Conservation (phyloP, 2,329 filamentous ascomycete genomes). For the Trematosphaeria pertusa region DNA sequence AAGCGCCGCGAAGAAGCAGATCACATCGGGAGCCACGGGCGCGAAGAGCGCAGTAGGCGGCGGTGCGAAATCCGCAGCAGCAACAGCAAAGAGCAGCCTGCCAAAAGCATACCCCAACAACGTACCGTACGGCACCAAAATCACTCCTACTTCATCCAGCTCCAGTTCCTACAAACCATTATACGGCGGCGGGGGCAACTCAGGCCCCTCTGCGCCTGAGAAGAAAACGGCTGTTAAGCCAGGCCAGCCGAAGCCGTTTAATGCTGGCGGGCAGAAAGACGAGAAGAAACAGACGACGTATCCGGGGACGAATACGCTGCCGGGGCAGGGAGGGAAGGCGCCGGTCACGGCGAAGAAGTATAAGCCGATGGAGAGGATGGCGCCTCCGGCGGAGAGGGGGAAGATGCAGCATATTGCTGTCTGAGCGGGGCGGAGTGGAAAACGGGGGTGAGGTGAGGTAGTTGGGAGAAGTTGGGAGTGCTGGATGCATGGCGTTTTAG, state of each 20-base stretch:
- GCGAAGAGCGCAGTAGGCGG: slow-evolving; percentile 10
- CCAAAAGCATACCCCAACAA: slow-evolving; percentile 19
- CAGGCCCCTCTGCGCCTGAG: slow-evolving; percentile 8
- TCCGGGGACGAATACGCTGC: slow-evolving; percentile 39
- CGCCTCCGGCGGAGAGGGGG: slow-evolving; percentile 31
- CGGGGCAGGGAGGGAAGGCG: slow-evolving; percentile 32
- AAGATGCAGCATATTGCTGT: slow-evolving; percentile 38
- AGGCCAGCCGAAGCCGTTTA: slow-evolving; percentile 35
- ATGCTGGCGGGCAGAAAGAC: slow-evolving; percentile 20
- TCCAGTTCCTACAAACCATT: too few relatives aligned
- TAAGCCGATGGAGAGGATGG: slow-evolving; percentile 33
- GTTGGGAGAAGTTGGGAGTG: too few relatives aligned
- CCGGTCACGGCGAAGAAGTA: slow-evolving; percentile 34
- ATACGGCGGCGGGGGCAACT: neutral
- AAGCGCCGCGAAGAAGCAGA: slow-evolving; percentile 28
- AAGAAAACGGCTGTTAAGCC: slow-evolving; percentile 40
- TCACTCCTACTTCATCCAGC: neutral
- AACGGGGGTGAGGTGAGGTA: too few relatives aligned
- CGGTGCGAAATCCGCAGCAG: slow-evolving; percentile 8
- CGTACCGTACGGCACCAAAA: slow-evolving; percentile 3
- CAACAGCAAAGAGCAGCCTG: slow-evolving; percentile 1
- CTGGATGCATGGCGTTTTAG: too few relatives aligned
- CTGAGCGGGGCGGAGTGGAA: slow-evolving; percentile 14
- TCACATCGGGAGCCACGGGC: slow-evolving; percentile 17
- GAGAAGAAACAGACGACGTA: slow-evolving; percentile 29